Evolutionary conservation across 345 rosid genomes (phyloP), one percentile per base, ranked within the genome.

Genomic region (Ceriops tagal): DNA sequence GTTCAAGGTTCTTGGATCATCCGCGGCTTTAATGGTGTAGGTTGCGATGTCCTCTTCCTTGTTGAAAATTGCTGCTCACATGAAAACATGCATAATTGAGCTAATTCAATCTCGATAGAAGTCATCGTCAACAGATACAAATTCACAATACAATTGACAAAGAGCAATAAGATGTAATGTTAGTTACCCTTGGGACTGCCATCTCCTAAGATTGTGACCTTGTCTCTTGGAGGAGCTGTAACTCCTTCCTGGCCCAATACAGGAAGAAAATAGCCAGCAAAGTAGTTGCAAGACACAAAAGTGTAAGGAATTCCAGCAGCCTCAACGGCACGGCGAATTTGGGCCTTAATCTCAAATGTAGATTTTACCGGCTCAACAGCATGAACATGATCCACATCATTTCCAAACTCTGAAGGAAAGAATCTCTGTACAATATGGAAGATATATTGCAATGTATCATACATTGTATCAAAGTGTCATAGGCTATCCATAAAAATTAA

Each of bases 1-100:
- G 79, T 76, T 82, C 68, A 78, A 6, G n/a, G 84, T 75, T 68
- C 79, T 65, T 6, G 79, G 75, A 59, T 77, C 79, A 51, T 68
- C 80, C 58, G 75, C 82, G 0, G 80, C 80, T 65, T 61, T 75
- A 30, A 76, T 78, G n/a, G 82, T 82, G 61, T 64, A 75, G 8
- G 72, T 67, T 15, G 43, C 73, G 10, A 75, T 69, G 61, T 75
- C 78, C 5, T 69, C 70, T 69, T 68, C 78, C 64, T 64, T 57
- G 8, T 64, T 69, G 30, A 67, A 62, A 67, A 62, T 59, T 22
- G 62, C 77, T 73, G 77, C 18, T 20, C 5, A 64, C 35, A 26
- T 6, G 49, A n/a, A 18, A 43, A 49, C 21, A 65, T 47, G 8
- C 6, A 15, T 3, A 59, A 39, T 63, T n/a, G 27, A 63, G 9